Conservation (phyloP, 148 eudicot genomes). For the Amaranthus palmeri region DNA sequence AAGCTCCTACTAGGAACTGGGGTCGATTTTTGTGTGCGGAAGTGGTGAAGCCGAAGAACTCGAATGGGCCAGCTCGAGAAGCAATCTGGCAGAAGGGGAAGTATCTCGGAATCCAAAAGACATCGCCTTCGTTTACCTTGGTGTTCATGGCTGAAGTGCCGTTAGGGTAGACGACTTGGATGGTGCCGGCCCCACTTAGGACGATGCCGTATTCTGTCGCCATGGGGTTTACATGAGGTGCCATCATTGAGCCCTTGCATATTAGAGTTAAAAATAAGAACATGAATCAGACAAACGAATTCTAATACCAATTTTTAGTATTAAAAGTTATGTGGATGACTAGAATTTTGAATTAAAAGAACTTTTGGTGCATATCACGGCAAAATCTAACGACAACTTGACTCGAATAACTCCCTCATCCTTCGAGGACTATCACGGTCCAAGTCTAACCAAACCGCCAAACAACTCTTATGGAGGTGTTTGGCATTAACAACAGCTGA, state of each 20-base stretch:
- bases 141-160: slow-evolving; percentile 71
- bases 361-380: no score
- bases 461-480: no score
- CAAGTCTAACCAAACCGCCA: no score
- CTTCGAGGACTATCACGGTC: no score
- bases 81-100: slow-evolving; percentile 94
- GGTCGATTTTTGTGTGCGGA: slow-evolving; percentile 62
- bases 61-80: slow-evolving; percentile 66
- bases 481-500: no score
- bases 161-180: slow-evolving; percentile 76
- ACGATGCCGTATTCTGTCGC: slow-evolving; percentile 80
- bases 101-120: slow-evolving; percentile 75
- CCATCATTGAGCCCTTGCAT: slow-evolving; percentile 84
- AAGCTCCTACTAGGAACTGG: slow-evolving; percentile 66
- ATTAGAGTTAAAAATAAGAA: background rate
- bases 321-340: no score
- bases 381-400: no score
- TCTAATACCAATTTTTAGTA: background rate
- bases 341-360: no score
- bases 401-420: no score
- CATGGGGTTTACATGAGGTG: slow-evolving; percentile 78
- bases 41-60: slow-evolving; percentile 84
- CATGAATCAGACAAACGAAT: background rate
- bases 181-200: slow-evolving; percentile 51
- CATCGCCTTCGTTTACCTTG: slow-evolving; percentile 60